Conservation (phyloP, 768 basidiomycete species). For the Tricholoma matsutake region DNA sequence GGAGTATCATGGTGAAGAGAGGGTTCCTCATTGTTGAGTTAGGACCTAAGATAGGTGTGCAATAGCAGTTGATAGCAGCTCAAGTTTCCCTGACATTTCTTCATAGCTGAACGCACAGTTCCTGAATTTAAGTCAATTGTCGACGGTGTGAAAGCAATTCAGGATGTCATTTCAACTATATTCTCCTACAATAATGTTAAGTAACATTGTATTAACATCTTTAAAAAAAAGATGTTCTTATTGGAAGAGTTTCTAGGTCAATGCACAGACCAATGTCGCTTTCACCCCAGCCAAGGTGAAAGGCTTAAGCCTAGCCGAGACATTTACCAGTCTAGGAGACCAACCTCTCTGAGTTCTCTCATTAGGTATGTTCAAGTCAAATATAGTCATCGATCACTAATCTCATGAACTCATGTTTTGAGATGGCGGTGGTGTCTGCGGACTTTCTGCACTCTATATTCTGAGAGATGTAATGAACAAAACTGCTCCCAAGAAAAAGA, state of each 20-base stretch:
- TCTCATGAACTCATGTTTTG: neutral
- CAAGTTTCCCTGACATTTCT: neutral
- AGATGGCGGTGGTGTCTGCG: conserved; percentile 37
- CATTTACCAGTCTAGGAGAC: neutral
- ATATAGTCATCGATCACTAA: neutral
- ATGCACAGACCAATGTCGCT: neutral
- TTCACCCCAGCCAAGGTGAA: neutral
- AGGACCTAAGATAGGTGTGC: no score
- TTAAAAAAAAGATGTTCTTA: no score
- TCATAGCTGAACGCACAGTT: neutral
- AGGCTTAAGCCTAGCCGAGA: neutral
- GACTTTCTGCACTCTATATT: conserved; percentile 29
- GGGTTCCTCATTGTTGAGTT: neutral
- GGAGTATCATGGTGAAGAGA: neutral
- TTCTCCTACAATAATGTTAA: no score
- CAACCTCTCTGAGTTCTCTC: neutral
- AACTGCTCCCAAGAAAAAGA: conserved; percentile 20
- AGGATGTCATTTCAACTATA: neutral
- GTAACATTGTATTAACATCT: no score
- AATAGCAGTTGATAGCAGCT: neutral
- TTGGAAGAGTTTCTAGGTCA: no score
- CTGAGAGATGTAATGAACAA: conserved; percentile 30
- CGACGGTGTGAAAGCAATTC: neutral
- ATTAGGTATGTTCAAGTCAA: neutral
- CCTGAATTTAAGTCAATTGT: neutral